Evolutionary conservation across 148 eudicot species (phyloP), one percentile per base, ranked within the genome.

Genomic region (Cornus controversa): DNA sequence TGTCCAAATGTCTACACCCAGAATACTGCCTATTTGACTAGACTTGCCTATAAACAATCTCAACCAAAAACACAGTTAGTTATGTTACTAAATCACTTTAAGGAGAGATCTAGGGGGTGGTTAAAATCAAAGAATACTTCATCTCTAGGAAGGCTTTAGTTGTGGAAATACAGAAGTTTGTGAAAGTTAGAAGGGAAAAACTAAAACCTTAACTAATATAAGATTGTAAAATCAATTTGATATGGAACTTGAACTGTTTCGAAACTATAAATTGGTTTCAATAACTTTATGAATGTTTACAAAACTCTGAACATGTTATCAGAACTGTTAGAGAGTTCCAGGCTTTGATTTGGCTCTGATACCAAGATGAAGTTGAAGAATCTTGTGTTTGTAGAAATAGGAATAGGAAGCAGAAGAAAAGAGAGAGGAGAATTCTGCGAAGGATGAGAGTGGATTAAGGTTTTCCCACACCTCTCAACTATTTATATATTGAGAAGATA

Each of bases 211-310:
- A 6, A 40, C 10, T 25, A 34, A 10, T 10, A 26, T 23, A 64
- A 75, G 57, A 74, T 37, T 66, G 58, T 40, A 36, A 66, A 66
- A 37, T 66, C 42, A 45, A 14, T 73, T n/a, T 5, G 18, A 75
- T 66, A 16, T 11, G 78, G 42, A 16, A 70, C 71, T 75, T 24
- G 53, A n/a, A 34, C n/a, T 37, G 69, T 75, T 65, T 6, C 4
- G 15, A 54, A 62, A 63, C n/a, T 40, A 37, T n/a, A 25, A 40
- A 64, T 37, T 6, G 9, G 42, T 20, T 50, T 26, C 70, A 40
- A 15, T 16, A 40, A 45, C 62, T 25, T 37, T 31, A 64, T 75
- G 77, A 1, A 40, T 65, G 60, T 66, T 18, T n/a, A 64, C 57
- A 74, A 37, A 36, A 73, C 10, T 23, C 34, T 40, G 60, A 64